Conservation (phyloP, 148 eudicot genomes). For the Persicaria maculosa region DNA sequence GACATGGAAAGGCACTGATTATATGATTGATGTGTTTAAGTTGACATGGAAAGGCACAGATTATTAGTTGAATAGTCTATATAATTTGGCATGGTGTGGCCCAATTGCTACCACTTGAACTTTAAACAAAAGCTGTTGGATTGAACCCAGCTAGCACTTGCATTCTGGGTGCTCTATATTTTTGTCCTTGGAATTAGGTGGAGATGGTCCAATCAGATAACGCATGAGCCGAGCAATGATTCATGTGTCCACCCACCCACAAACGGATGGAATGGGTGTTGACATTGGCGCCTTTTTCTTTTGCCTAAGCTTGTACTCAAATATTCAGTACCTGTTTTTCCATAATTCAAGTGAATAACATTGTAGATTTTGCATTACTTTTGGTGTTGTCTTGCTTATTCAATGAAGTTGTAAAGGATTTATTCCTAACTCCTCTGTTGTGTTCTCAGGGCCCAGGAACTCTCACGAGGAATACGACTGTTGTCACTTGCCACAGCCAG, state of each 20-base stretch:
- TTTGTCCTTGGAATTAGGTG: constrained; percentile 1
- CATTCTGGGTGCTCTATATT: neutral
- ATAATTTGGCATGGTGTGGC: neutral
- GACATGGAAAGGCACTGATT: neutral
- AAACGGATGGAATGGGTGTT: neutral
- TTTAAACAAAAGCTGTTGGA: neutral
- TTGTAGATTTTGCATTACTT: too few relatives aligned
- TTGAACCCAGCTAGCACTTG: constrained; percentile 11
- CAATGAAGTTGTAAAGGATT: too few relatives aligned
- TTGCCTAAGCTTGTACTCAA: constrained; percentile 1
- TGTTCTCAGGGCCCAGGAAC: too few relatives aligned
- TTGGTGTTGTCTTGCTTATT: too few relatives aligned
- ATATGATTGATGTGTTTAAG: too few relatives aligned
- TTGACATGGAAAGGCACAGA: too few relatives aligned
- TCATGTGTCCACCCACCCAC: neutral
- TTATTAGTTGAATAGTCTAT: neutral
- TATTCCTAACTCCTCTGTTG: too few relatives aligned
- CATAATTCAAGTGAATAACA: neutral
- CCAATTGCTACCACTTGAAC: neutral
- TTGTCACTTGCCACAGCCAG: neutral
- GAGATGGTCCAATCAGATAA: constrained; percentile 4
- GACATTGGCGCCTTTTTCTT: neutral
- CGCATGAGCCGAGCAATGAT: constrained; percentile 6
- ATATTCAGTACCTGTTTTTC: neutral
- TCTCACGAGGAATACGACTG: neutral